Evolutionary conservation across 805 yeast genomes (phyloP), one percentile per base, ranked within the genome.

Genomic region (Candida railenensis): DNA sequence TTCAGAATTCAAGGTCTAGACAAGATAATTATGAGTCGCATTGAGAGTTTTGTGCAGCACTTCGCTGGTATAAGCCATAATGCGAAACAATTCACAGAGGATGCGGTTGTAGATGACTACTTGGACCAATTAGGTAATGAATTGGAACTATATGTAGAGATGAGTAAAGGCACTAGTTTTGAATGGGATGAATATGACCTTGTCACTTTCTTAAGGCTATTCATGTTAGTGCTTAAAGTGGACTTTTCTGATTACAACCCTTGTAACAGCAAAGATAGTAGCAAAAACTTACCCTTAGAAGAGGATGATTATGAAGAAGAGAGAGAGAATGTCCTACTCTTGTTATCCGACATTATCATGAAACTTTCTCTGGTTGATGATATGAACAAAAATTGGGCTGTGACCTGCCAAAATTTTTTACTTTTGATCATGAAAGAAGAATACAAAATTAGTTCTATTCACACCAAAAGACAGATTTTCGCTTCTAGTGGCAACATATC

Each of bases 401-500:
- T 19, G 14, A 30, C 3, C 14, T 51, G 15, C 47, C 52, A 4
- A 30, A 28, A 22, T 16, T 25, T 12, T 3, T n/a, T 19, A 22
- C 45, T 14, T 14, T 48, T 5, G 44, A 44, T 3, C 49, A 49
- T 46, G 39, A 22, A 36, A 36, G 18, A 36, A 15, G 39, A 36
- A 20, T 9, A 16, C 12, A 4, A 4, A 9, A 36, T 36, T 19
- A 16, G 12, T 4, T 36, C 39, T 19, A 36, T 36, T 21, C 46
- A 44, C 22, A 47, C 57, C 37, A 58, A 58, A 43, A 51, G 73
- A 25, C 58, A 55, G 37, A 52, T 69, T 36, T 69, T 70, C 48
- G 60, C 73, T 3, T 51, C 65, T 1, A 58, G 65, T 34, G 75
- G 75, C 4, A 61, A 62, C 45, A 49, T 69, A 34, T 54, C 69